Base-by-base conservation (phyloP, 164 flowering plant genomes). In the Pachysandra terminalis region DNA sequence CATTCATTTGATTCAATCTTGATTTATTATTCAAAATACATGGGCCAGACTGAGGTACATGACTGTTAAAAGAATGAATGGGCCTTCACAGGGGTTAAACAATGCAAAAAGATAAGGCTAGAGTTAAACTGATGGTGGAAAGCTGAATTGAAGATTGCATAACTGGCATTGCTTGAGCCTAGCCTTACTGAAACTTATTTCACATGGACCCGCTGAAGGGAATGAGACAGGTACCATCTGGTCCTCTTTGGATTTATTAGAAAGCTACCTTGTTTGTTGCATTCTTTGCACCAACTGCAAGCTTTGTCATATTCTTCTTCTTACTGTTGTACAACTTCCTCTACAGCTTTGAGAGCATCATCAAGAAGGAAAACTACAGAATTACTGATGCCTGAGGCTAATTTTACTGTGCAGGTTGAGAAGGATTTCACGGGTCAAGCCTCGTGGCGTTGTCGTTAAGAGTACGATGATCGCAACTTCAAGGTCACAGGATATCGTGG, bases 361-460 rank as follows among this genome's bases (percentile, higher is more conserved):
- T n/a, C n/a, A 35, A 63, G 63, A 22, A 21, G 60, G 22, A 64
- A 24, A 68, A 64, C 54, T 28, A 61, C 45, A 35, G 16, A 58
- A 72, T 74, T 63, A 66, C 68, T 69, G 64, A 57, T 55, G 68
- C 24, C 69, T 28, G 68, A n/a, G n/a, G n/a, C n/a, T n/a, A n/a
- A n/a, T n/a, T n/a, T n/a, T n/a, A n/a, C n/a, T n/a, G n/a, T n/a
- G n/a, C n/a, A n/a, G n/a, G n/a, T n/a, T n/a, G n/a, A n/a, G n/a
- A n/a, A n/a, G n/a, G n/a, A n/a, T n/a, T n/a, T n/a, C n/a, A n/a
- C n/a, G n/a, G n/a, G n/a, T n/a, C n/a, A n/a, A n/a, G n/a, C n/a
- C n/a, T n/a, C n/a, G n/a, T n/a, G n/a, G n/a, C n/a, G n/a, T n/a
- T n/a, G n/a, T n/a, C n/a, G n/a, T n/a, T n/a, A n/a, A n/a, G n/a